A percentile compares a stretch with the other conserved stretches of the same genome.
These are phyloP conservation scores for Furcasterigmium sp. DNA, from an alignment of 2,329 filamentous ascomycete species.

Conservation along the genomic window DNA sequence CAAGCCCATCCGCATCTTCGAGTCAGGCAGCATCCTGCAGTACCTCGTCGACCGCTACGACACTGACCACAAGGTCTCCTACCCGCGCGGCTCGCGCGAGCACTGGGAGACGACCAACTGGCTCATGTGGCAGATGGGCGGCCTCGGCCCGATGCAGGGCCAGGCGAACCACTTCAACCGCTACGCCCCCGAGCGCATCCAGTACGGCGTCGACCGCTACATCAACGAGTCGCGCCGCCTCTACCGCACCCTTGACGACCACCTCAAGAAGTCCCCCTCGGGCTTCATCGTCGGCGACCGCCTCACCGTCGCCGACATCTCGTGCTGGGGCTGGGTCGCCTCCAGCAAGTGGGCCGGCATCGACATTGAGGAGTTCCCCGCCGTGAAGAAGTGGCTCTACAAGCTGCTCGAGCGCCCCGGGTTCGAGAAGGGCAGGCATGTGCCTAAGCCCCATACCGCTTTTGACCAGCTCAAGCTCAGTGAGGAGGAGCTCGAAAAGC, in stretches of 20 bases:
- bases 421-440: constrained; percentile 70
- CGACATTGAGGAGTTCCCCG: constrained; percentile 70
- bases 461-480: constrained; percentile 37
- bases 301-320: constrained; percentile 72
- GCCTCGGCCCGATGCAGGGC: constrained; percentile 76
- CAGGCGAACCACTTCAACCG: constrained; percentile 80
- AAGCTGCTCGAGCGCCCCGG: constrained; percentile 63
- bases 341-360: constrained; percentile 35
- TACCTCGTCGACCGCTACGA: constrained; percentile 83
- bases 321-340: constrained; percentile 74
- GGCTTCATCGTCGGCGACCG: constrained; percentile 63
- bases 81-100: constrained; percentile 66
- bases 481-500: constrained; percentile 51
- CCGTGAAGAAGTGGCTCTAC: constrained; percentile 72
- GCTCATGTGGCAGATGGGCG: constrained; percentile 74
- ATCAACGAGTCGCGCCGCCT: constrained; percentile 77
- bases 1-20: constrained; percentile 69
- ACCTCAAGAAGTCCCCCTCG: constrained; percentile 53
- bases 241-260: constrained; percentile 70
- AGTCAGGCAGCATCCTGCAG: constrained; percentile 77
- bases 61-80: constrained; percentile 75
- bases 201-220: constrained; percentile 80
- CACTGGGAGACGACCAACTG: constrained; percentile 77
- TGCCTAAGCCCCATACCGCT: constrained; percentile 62
- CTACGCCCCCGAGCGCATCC: constrained; percentile 77